Evolutionary conservation across 371 early-diverging fungal species (phyloP).

Genomic region (Syncephalastrum sp.): DNA sequence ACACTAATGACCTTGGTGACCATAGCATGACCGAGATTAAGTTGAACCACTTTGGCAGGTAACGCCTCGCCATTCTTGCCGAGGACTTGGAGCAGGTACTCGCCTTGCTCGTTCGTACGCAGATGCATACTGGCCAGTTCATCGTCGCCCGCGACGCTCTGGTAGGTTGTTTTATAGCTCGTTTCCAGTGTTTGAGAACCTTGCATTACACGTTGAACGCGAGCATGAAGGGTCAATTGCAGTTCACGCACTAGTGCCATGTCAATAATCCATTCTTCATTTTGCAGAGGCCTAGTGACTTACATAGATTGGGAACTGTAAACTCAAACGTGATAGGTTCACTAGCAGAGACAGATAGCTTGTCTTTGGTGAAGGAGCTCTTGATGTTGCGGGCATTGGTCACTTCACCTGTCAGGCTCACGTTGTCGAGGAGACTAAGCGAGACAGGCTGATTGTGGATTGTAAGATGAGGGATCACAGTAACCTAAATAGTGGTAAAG

Average conservation of each 20-base stretch:
- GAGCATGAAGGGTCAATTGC: too few species aligned
- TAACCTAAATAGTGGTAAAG: conserved; percentile 16
- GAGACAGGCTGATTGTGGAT: conserved; percentile 26
- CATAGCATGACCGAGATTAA: conserved; percentile 35
- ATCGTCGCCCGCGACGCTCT: too few species aligned
- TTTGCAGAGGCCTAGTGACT: neutral
- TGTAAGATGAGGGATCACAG: conserved; percentile 36
- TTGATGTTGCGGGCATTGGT: conserved; percentile 25
- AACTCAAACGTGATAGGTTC: conserved; percentile 26
- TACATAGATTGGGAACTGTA: conserved; percentile 35
- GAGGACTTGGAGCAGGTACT: conserved; percentile 36
- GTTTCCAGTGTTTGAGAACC: too few species aligned
- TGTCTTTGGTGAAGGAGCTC: conserved; percentile 21
- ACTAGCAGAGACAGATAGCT: conserved; percentile 27
- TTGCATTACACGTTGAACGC: too few species aligned
- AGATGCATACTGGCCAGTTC: conserved; percentile 17
- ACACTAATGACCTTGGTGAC: conserved; percentile 7
- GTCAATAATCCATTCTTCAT: too few species aligned
- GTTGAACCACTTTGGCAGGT: conserved; percentile 19
- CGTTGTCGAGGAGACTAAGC: conserved; percentile 39
- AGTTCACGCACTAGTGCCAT: too few species aligned
- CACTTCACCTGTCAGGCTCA: conserved; percentile 27
- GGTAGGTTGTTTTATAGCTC: too few species aligned
- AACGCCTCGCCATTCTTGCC: conserved; percentile 51
- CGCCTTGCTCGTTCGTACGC: conserved; percentile 12